These are phyloP conservation scores for Lecanoromycetidae sp. DNA, from an alignment of 2,329 filamentous ascomycete species.

Conservation along the genomic window DNA sequence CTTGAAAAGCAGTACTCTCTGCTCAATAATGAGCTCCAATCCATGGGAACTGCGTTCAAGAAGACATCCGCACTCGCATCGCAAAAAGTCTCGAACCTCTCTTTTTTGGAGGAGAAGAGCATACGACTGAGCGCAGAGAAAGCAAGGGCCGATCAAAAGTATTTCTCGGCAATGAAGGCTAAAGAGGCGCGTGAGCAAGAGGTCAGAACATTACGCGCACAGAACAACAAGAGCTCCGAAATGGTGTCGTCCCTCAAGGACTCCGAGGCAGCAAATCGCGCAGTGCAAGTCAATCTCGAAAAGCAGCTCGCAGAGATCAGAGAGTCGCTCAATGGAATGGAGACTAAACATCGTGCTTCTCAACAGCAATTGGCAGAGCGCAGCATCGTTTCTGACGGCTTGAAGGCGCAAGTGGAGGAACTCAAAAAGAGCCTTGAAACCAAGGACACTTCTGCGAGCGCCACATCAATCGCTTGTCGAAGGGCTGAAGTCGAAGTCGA, in stretches of 20 bases:
- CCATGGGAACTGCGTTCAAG: slow-evolving; percentile 83
- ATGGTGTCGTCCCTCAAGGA: slow-evolving; percentile 92
- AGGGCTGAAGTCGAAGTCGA: slow-evolving; percentile 62
- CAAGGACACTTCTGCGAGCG: slow-evolving; percentile 58
- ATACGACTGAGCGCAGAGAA: slow-evolving; percentile 71
- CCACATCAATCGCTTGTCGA: slow-evolving; percentile 50
- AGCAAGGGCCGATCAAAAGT: slow-evolving; percentile 93
- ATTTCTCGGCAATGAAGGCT: slow-evolving; percentile 88
- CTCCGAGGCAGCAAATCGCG: slow-evolving; percentile 63
- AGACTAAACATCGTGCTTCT: slow-evolving; percentile 60
- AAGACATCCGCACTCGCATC: slow-evolving; percentile 73
- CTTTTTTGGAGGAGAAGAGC: slow-evolving; percentile 64
- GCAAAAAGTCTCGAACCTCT: slow-evolving; percentile 73
- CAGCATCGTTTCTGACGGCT: slow-evolving; percentile 54
- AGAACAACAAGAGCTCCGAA: slow-evolving; percentile 83
- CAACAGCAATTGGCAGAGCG: slow-evolving; percentile 62
- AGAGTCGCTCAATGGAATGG: slow-evolving; percentile 60
- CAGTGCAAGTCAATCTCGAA: slow-evolving; percentile 70
- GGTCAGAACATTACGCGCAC: slow-evolving; percentile 62
- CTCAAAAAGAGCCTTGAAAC: slow-evolving; percentile 60
- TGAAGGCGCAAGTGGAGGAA: slow-evolving; percentile 65
- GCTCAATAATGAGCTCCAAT: slow-evolving; percentile 75
- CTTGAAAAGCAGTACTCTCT: slow-evolving; percentile 70
- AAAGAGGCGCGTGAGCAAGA: slow-evolving; percentile 77
- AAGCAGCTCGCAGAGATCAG: slow-evolving; percentile 79